Evolutionary conservation across 75 land plant genomes (phyloP), one percentile per base, ranked within the genome.

Genomic region (Azolla pinnata): DNA sequence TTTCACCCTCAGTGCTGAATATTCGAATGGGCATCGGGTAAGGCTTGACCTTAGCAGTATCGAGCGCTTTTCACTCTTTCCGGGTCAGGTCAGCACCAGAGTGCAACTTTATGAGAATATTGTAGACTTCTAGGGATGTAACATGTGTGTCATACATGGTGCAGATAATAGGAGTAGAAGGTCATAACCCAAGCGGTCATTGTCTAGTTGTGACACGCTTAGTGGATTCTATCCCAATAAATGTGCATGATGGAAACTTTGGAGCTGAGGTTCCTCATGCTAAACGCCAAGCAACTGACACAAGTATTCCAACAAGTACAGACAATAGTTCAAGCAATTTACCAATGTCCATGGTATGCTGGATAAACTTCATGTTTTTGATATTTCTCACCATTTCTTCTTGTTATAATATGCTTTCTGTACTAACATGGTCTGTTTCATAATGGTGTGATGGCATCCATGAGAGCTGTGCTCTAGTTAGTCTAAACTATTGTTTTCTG

Each of bases 161-260:
- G 18, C 75, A 93, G 98, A 76, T 85, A 14, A 58, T 93, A 35
- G 98, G 86, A 31, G 64, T 93, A 49, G 85, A 84, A 67, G 98
- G 98, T 29, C 75, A 79, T 25, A 93, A 93, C 67, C 95, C 87
- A 17, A 93, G 96, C 77, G 98, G 98, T 21, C 87, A 88, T 65
- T 88, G 87, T 67, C 75, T 93, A 23, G 54, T 85, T 62, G 90
- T 83, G 27, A 71, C 90, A 49, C 75, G 83, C 33, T 19, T 88
- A 19, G 46, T 85, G 50, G 87, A 93, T 62, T 67, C 61, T 3
- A 66, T 60, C 8, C 70, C 70, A 53, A 46, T 70, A 4, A 52
- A 60, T 33, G 16, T 29, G 3, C 12, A 1, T 42, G 26, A 33
- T 29, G 33, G 19, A 17, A 28, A 38, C 24, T 4, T 34, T 19